Conservation (phyloP, 306 rosid species). For the Senna tora region DNA sequence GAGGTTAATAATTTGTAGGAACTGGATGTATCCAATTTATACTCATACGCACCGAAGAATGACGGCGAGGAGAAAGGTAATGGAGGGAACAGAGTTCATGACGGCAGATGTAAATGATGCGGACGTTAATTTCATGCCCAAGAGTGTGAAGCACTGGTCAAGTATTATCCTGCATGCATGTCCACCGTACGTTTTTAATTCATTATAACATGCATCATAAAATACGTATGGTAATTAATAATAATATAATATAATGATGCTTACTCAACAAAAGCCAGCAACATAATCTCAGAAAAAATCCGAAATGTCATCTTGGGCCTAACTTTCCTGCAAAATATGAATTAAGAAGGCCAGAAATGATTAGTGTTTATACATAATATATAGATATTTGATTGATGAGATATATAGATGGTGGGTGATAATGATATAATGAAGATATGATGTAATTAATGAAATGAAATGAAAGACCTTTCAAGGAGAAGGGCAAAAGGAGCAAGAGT, state of each 20-base stretch:
- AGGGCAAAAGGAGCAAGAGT: slow-evolving; percentile 50
- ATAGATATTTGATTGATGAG: too few species aligned
- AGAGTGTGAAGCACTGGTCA: slow-evolving; percentile 48
- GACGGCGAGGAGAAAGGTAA: slow-evolving; percentile 51
- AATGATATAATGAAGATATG: too few species aligned
- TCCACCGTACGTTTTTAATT: too few species aligned
- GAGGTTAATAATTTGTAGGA: too few species aligned
- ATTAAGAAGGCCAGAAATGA: too few species aligned
- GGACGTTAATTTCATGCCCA: slow-evolving; percentile 48
- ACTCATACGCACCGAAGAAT: slow-evolving; percentile 45
- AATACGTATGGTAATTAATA: too few species aligned
- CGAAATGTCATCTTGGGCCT: slow-evolving; percentile 75
- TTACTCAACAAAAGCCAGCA: slow-evolving; percentile 84
- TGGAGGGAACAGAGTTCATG: slow-evolving; percentile 52
- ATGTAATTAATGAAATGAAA: too few species aligned
- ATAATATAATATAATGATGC: not conserved
- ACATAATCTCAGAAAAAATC: slow-evolving; percentile 64
- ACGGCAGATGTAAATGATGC: slow-evolving; percentile 53
- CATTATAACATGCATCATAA: too few species aligned
- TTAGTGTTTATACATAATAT: too few species aligned
- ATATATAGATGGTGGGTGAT: too few species aligned
- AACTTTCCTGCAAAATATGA: slow-evolving; percentile 61
- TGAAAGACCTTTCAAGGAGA: slow-evolving; percentile 41
- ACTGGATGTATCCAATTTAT: too few species aligned
- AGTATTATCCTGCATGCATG: slow-evolving; percentile 52